Evolutionary conservation across 2,329 filamentous ascomycete genomes (phyloP).

Genomic region (Colletotrichum euphorbiae): DNA sequence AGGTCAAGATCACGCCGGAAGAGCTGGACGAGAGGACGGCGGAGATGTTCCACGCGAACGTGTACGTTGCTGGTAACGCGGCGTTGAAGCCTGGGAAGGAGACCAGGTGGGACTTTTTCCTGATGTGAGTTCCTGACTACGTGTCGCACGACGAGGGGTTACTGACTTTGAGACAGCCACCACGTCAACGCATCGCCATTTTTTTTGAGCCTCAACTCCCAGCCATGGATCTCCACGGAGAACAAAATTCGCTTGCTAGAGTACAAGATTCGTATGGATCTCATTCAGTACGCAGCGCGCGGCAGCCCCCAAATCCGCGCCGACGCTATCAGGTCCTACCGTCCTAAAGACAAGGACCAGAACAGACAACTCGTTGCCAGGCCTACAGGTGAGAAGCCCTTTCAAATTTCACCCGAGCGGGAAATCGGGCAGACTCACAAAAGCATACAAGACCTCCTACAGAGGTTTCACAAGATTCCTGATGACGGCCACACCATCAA

Average conservation of each 20-base stretch:
- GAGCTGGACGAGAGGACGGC: slow-evolving; percentile 66
- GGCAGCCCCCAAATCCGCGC: slow-evolving; percentile 70
- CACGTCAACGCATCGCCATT: slow-evolving; percentile 78
- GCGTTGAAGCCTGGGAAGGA: slow-evolving; percentile 73
- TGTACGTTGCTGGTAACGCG: slow-evolving; percentile 62
- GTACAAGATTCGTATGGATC: slow-evolving; percentile 82
- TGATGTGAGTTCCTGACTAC: slow-evolving; percentile 58
- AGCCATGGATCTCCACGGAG: slow-evolving; percentile 68
- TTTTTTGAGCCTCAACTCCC: slow-evolving; percentile 75
- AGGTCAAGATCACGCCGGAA: slow-evolving; percentile 66
- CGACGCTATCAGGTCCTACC: slow-evolving; percentile 71
- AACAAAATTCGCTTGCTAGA: slow-evolving; percentile 79
- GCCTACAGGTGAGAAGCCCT: slow-evolving; percentile 54
- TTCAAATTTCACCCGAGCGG: too few species aligned
- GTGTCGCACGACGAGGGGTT: not conserved
- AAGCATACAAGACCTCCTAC: slow-evolving; percentile 53
- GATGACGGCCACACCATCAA: slow-evolving; percentile 91
- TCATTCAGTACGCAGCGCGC: slow-evolving; percentile 79
- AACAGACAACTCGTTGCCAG: slow-evolving; percentile 56
- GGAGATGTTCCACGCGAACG: slow-evolving; percentile 76
- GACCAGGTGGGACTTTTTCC: slow-evolving; percentile 85
- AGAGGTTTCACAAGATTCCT: slow-evolving; percentile 56
- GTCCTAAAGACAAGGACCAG: slow-evolving; percentile 55
- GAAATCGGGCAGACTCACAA: not conserved
- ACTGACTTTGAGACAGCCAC: slow-evolving; percentile 67